Base-by-base conservation (phyloP, 2,329 filamentous ascomycete genomes). In the Rasamsonia emersonii region DNA sequence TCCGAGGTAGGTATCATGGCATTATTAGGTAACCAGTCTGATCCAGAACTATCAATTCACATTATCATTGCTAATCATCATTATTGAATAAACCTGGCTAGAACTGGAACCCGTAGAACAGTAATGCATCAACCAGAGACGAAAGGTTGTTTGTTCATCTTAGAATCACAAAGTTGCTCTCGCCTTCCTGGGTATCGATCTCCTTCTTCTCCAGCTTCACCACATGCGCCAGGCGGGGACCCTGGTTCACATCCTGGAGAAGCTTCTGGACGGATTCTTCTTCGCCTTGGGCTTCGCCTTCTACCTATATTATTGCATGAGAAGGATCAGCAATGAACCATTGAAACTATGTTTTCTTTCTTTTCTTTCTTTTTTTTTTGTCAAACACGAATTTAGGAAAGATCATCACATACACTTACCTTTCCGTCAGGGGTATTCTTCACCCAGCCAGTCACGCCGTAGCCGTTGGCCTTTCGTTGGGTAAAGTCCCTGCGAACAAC, bases 201-300 rank as follows among this genome's bases (percentile, higher is more conserved):
- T 80, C 73, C 38, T 77, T 73, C 41, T 77, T 75, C 41, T 88
- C 79, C 5, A 94, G 62, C 45, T 79, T 78, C 21, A 77, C 75
- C 0, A 96, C 89, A 15, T 72, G 72, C 2, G 88, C 79, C 34
- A 75, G 68, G 1, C 68, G 64, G 0, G 88, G 88, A 0, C 89
- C 89, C 32, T 75, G 71, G 48, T 86, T 72, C 28, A 95, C 64
- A 40, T 85, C 77, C 44, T 80, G 75, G 20, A 93, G 62, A 43
- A 95, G 81, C 34, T 76, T 72, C 32, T 76, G 60, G 16, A 96
- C 55, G 2, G 70, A 60, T 1, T 75, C 70, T 1, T 77, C 68
- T 2, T 73, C 67, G 18, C 86, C 88, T 54, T 96, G 89, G 4
- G 80, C 86, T 61, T 95, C 88, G 16, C 89, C 89, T 51, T 85